Evolutionary conservation across 257 asterid genomes (phyloP).

Genomic region (Primulina huaijiensis): DNA sequence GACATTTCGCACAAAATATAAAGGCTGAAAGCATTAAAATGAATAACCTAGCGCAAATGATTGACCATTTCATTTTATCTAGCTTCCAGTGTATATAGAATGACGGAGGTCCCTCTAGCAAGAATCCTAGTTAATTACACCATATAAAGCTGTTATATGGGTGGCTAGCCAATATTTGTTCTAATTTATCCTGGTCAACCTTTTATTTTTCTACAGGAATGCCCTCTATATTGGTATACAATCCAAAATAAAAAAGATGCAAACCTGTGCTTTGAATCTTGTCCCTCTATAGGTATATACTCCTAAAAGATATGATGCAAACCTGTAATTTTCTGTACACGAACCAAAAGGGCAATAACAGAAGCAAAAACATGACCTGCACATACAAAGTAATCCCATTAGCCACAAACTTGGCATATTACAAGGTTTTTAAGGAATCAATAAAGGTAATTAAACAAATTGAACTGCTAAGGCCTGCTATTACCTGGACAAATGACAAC

Average conservation of each 20-base stretch:
- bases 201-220: conserved; percentile 1
- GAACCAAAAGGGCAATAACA: conserved; percentile 81
- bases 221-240: neutral
- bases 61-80: neutral
- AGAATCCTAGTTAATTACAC: neutral
- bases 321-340: conserved; percentile 86
- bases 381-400: conserved; percentile 15
- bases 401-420: neutral
- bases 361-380: conserved; percentile 74
- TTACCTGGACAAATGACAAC: conserved; percentile 81
- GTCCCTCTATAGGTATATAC: neutral
- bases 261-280: conserved; percentile 58
- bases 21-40: neutral
- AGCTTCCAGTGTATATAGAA: conserved; percentile 1
- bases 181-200: neutral
- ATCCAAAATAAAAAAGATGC: neutral
- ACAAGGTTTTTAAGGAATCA: neutral
- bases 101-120: neutral
- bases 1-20: neutral
- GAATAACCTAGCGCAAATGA: neutral
- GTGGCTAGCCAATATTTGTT: neutral
- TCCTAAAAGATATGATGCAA: conserved; percentile 17
- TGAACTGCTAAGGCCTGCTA: conserved; percentile 4
- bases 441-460: neutral
- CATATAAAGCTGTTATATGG: conserved; percentile 3